Evolutionary conservation across 306 rosid genomes (phyloP), one percentile per base, ranked within the genome.

Genomic region (Vigna radiata): DNA sequence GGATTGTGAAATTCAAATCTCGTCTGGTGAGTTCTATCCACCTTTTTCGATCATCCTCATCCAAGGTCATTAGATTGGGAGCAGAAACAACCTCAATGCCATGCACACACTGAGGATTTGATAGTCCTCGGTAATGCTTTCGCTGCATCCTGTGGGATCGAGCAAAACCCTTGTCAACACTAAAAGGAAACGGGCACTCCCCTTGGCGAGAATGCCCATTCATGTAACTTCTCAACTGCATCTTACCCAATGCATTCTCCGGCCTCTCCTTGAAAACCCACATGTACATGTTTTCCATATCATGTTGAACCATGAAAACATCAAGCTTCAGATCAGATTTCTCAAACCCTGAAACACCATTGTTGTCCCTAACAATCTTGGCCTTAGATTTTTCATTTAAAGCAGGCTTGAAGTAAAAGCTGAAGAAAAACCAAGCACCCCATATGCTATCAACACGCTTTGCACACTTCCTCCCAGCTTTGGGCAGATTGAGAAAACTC

Each of bases 381-480:
- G 96, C 94, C 86, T 91, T 94, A 0, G 94, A 90, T 70, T 90
- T 91, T 39, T 91, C 96, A 33, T 76, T 88, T 85, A 91, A 47
- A 2, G 90, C 71, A 2, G 98, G 94, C 89, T 90, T 91, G 72
- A 94, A 94, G 88, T 94, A 94, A 80, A 89, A 94, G 49, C 89
- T 91, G 72, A 87, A 94, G 93, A 94, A 94, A 80, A 94, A 89
- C 98, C 98, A 94, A 59, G 98, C 98, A n/a, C 97, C 98, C 98
- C 97, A 94, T 67, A 94, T 90, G 84, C 97, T 89, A 81, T 91
- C 98, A 10, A 87, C 21, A 13, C 98, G 88, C 81, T 91, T 94
- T 4, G 90, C 84, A 3, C 92, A 93, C 78, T 91, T 94, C 79
- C 96, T 82, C 27, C 88, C 96, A 75, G 79, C 87, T 88, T 91